These are phyloP conservation scores for Penicillium expansum DNA, from an alignment of 2,329 filamentous ascomycete genomes.

Conservation along the genomic window DNA sequence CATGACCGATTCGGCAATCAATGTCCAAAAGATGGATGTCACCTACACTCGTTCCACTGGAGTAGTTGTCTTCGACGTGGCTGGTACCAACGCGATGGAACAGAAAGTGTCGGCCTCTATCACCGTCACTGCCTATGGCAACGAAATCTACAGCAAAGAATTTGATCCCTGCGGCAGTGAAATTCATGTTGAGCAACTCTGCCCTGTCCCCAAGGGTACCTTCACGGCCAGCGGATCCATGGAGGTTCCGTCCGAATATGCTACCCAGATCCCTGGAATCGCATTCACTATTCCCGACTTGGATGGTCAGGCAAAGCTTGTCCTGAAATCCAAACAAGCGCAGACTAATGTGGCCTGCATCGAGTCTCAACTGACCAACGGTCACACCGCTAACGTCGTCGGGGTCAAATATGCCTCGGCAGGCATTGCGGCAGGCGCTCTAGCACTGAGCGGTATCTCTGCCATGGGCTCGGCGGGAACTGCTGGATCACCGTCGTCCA, in stretches of 20 bases:
- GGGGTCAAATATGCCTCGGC: constrained; percentile 81
- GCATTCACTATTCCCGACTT: constrained; percentile 91
- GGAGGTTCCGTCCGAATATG: constrained; percentile 67
- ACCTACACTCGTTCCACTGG: constrained; percentile 73
- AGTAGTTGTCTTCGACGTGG: constrained; percentile 75
- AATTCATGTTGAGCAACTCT: constrained; percentile 70
- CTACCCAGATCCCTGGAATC: constrained; percentile 76
- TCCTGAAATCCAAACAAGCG: constrained; percentile 63
- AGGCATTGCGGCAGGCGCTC: constrained; percentile 78
- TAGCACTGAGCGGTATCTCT: constrained; percentile 69
- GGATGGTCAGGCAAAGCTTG: constrained; percentile 75
- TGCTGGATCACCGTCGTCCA: constrained; percentile 62
- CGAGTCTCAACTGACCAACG: constrained; percentile 76
- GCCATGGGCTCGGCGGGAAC: constrained; percentile 63
- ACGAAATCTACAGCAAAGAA: constrained; percentile 69
- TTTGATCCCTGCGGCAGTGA: constrained; percentile 77
- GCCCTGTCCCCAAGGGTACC: constrained; percentile 73
- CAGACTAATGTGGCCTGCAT: constrained; percentile 74
- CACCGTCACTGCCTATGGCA: constrained; percentile 79
- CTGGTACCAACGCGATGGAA: constrained; percentile 67
- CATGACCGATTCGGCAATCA: constrained; percentile 55
- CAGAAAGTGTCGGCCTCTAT: constrained; percentile 80
- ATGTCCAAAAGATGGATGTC: constrained; percentile 71
- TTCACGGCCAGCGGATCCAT: constrained; percentile 74
- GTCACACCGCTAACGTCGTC: constrained; percentile 72